Evolutionary conservation across 2,329 filamentous ascomycete species (phyloP).

Genomic region (Aspergillus piperis): DNA sequence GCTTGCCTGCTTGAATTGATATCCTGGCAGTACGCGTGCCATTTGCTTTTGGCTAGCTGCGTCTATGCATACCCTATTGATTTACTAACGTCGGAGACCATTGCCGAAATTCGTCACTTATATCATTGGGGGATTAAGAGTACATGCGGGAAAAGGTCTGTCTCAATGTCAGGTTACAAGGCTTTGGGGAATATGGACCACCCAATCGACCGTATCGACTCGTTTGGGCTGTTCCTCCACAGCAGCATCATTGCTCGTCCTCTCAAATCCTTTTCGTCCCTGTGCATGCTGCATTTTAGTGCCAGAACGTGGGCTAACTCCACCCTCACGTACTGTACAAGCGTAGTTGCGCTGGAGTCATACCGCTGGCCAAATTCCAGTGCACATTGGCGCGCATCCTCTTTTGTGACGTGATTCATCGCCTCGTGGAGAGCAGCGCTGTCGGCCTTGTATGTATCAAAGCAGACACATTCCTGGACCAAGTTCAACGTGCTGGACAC

Average conservation of each 20-base stretch:
- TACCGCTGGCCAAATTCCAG: not conserved
- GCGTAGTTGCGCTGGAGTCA: not conserved
- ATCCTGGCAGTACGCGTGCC: too few relatives aligned
- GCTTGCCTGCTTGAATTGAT: not conserved
- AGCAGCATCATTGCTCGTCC: not conserved
- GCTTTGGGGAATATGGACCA: not conserved
- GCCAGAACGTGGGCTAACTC: not conserved
- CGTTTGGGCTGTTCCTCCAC: not conserved
- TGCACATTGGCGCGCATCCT: not conserved
- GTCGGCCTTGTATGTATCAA: not conserved
- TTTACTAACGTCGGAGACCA: too few relatives aligned
- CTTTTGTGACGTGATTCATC: not conserved
- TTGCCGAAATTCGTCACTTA: too few relatives aligned
- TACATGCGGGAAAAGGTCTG: too few relatives aligned
- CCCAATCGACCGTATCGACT: not conserved
- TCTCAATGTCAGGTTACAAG: not conserved
- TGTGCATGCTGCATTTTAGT: not conserved
- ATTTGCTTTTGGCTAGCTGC: too few relatives aligned
- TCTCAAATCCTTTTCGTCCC: not conserved
- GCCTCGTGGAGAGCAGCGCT: not conserved
- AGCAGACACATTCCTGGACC: not conserved
- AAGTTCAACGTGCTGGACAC: not conserved
- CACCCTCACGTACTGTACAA: not conserved
- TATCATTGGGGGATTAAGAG: too few relatives aligned
- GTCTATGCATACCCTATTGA: too few relatives aligned